These are phyloP conservation scores for Pseudofabraea citricarpa DNA, from an alignment of 2,329 filamentous ascomycete species.

Conservation along the genomic window DNA sequence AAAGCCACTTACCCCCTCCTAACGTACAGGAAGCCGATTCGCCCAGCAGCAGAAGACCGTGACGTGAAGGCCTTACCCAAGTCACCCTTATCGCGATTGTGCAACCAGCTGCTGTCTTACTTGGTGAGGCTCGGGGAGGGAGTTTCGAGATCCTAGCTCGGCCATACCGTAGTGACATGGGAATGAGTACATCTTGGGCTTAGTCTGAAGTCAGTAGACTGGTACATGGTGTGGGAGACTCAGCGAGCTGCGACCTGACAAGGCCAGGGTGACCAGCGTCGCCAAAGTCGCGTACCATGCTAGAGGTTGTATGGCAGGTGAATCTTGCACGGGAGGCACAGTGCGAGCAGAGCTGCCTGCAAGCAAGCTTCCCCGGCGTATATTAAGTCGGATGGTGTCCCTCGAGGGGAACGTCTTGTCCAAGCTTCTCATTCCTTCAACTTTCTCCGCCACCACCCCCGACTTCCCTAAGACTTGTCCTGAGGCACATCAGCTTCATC, in stretches of 20 bases:
- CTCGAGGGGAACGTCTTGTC: not conserved
- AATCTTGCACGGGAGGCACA: not conserved
- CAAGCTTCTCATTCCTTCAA: not conserved
- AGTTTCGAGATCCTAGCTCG: not conserved
- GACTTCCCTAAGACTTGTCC: not conserved
- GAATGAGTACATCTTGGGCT: no score
- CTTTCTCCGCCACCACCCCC: not conserved
- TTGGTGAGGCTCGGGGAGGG: not conserved
- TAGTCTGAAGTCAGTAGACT: no score
- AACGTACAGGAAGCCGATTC: not conserved
- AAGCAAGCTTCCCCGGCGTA: not conserved
- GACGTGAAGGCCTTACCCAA: not conserved
- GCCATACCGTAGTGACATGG: not conserved
- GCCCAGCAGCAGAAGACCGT: not conserved
- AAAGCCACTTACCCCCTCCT: not conserved
- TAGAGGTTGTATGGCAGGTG: not conserved
- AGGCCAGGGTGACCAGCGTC: not conserved
- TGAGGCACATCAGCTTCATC: conserved; percentile 3
- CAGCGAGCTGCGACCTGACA: not conserved
- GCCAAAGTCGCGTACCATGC: not conserved
- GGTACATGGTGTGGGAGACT: not conserved
- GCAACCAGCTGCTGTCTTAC: not conserved
- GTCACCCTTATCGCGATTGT: conserved; percentile 1
- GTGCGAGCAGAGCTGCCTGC: not conserved
- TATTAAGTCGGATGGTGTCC: not conserved